Base-by-base conservation (phyloP, 2,329 filamentous ascomycete species). In the Botrytis squamosa region DNA sequence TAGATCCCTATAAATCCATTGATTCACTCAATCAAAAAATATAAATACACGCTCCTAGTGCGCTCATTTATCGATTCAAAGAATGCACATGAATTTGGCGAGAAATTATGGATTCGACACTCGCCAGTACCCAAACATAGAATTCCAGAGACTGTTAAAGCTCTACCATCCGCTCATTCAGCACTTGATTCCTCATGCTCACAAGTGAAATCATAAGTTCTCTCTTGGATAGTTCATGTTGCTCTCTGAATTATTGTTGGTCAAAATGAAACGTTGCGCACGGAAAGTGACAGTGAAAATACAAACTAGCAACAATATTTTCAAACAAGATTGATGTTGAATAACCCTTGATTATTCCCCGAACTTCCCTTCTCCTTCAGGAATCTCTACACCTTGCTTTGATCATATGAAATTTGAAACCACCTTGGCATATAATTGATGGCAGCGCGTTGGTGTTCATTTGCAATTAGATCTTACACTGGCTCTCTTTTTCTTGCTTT, bases 21-120 rank as follows among this genome's bases (percentile, higher is more conserved):
- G 18, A 60, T 60, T 20, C 9, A 60, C 29, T 7, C 29, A 22
- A 22, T 22, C 16, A 36, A 22, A 33, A 3, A 59, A 12, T 9
- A 22, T 18, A 10, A 60, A 22, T 36, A 18, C 5, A 29, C 6
- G 8, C 4, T 20, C 16, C 55, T 33, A 10, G 18, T 9, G 9
- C 4, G 33, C 9, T 36, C 5, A 22, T 36, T 9, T 0, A 20
- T 20, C 2, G 0, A 60, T 22, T 14, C 20, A 22, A 36, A 9
- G 1, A 25, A 38, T 1, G 1, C 25, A 14, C 10, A 7, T 60
- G 4, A 25, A 14, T 0, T 1, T 2, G 2, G 20, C 20, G 4
- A 25, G 33, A 3, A 25, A 2, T 60, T 6, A 3, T 7, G 5
- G 10, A 60, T 9, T 12, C 7, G 9, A 38, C 4, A 60, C 10